Base-by-base conservation (phyloP, 2,329 filamentous ascomycete species). In the Cytospora piceicola region DNA sequence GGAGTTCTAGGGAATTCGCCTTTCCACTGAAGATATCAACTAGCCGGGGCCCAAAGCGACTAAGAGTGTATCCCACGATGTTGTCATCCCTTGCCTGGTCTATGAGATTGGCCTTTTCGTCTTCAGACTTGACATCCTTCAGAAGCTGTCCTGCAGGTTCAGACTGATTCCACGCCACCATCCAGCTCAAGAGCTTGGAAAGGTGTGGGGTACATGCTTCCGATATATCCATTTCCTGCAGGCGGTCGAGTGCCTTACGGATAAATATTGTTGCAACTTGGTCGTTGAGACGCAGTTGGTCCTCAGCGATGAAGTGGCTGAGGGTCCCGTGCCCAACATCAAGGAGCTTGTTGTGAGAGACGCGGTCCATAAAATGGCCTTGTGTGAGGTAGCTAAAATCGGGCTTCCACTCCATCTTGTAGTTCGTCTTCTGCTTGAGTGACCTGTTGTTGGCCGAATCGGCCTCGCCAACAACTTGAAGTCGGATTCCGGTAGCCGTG, bases 1-100 rank as follows among this genome's bases (percentile, higher is more conserved):
- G 68, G 15, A 71, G 68, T 2, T 64, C 52, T 3, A 63, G 66
- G n/a, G 65, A n/a, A 24, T 67, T 60, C 8, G 53, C 39, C 58
- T 67, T 63, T 15, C 66, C 65, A 1, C 59, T 62, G 20, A 69
- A 29, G 36, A 69, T 63, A 27, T 52, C 57, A 12, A 58, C 36
- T 12, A 67, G 54, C 6, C 42, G 39, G 6, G 29, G 54, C 27
- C 66, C 66, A 15, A 67, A 53, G 9, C 63, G 58, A 20, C 53
- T 27, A 15, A 67, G 46, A 52, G 59, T 60, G 12, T 24, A 24
- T 17, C 63, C 63, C 20, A 60, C 56, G 58, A 71, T 66, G 54
- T 69, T 24, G 32, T 62, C 58, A 1, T 67, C 51, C 22, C 32
- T 17, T 24, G 58, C 58, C n/a, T 66, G 64, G 11, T 67, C 46